Evolutionary conservation across 1,284 basidiomycete genomes (phyloP), one percentile per base, ranked within the genome.

Genomic region (Gymnopus androsaceus): DNA sequence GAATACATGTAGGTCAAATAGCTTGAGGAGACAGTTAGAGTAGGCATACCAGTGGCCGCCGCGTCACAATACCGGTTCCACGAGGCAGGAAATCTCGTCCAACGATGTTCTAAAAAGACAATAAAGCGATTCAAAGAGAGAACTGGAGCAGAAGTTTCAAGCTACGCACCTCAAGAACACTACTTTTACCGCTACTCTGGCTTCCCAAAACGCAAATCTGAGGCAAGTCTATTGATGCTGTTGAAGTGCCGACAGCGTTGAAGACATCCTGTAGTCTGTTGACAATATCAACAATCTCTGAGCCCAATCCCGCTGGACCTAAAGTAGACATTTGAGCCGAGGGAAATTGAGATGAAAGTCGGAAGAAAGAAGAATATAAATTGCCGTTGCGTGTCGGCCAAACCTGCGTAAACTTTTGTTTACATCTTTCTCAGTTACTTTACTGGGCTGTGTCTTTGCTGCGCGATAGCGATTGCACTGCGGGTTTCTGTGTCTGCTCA

Each of bases 41-140:
- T 12, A 28, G 25, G 15, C 72, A 50, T 71, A 92, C 93, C 72
- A 97, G 75, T 55, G 95, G 95, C 69, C 96, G 86, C 69, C 96
- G 85, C 54, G 96, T 98, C 69, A 98, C 95, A 69, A 99, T 99
- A 73, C 96, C 96, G 62, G 92, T 92, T 67, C 95, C 96, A 80
- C 95, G 90, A 72, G 95, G 95, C 67, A 98, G 72, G 80, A 98
- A 98, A 74, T 97, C 95, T 64, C 95, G 84, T 59, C 95, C 96
- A 53, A 98, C 96, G 64, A 98, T 95, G 77, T 98, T 98, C 92
- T 97, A 64, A 42, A n/a, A 55, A 21, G 31, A 17, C 46, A 15
- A 48, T 47, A 46, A 56, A 54, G 25, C 23, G 6, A 12, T 44
- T 36, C 28, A 52, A 56, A 28, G 27, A 31, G 21, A 34, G 9